Evolutionary conservation across 371 early-diverging fungal species (phyloP).

Genomic region (Mucor racemosus): DNA sequence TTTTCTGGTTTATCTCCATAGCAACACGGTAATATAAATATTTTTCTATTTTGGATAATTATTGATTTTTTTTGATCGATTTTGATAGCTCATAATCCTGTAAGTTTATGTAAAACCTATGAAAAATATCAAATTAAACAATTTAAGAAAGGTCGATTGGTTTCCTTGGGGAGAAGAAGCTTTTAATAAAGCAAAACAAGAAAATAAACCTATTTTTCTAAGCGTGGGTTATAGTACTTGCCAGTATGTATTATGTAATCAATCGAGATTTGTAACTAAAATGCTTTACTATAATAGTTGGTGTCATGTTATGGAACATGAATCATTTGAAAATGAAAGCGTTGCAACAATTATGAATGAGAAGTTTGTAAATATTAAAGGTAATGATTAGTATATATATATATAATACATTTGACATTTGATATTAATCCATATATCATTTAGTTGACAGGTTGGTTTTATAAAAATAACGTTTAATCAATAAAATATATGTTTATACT

Average conservation of each 20-base stretch:
- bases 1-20: slow-evolving; percentile 9
- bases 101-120: slow-evolving; percentile 11
- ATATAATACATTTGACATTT: too few relatives aligned
- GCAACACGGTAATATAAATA: slow-evolving; percentile 52
- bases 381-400: slow-evolving; percentile 24
- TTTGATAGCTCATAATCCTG: slow-evolving; percentile 53
- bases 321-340: slow-evolving; percentile 64
- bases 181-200: slow-evolving; percentile 53
- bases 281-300: slow-evolving; percentile 40
- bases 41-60: background rate
- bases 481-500: background rate
- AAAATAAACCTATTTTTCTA: slow-evolving; percentile 68
- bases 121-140: background rate
- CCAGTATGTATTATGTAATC: slow-evolving; percentile 46
- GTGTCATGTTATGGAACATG: slow-evolving; percentile 78
- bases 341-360: slow-evolving; percentile 66
- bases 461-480: too few relatives aligned
- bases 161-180: slow-evolving; percentile 77
- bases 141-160: slow-evolving; percentile 61
- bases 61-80: background rate
- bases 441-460: slow-evolving; percentile 41
- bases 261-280: background rate
- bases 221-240: slow-evolving; percentile 75
- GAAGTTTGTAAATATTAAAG: slow-evolving; percentile 64
- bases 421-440: background rate